These are phyloP conservation scores for Lachnellula suecica DNA, from an alignment of 2,329 filamentous ascomycete species.

Conservation along the genomic window DNA sequence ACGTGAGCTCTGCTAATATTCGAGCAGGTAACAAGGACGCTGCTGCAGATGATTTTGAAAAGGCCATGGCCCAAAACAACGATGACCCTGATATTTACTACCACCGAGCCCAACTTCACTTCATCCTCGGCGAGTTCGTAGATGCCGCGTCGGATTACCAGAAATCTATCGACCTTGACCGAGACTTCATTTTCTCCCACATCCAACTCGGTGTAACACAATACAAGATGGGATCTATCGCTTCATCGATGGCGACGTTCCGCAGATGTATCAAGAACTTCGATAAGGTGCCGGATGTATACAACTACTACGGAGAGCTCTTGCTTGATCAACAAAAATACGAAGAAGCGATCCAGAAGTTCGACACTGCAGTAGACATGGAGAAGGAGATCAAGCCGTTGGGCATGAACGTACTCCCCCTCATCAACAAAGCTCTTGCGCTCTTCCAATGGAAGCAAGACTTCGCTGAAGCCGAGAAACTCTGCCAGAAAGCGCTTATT, in stretches of 20 bases:
- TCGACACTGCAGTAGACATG: slow-evolving; percentile 98
- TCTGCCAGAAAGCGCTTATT: slow-evolving; percentile 96
- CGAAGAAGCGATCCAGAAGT: slow-evolving; percentile 93
- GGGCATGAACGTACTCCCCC: slow-evolving; percentile 93
- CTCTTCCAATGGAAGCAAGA: slow-evolving; percentile 99
- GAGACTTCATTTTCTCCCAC: slow-evolving; percentile 97
- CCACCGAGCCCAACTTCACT: slow-evolving; percentile 96
- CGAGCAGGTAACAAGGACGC: slow-evolving; percentile 73
- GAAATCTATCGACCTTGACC: slow-evolving; percentile 96
- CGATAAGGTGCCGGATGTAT: slow-evolving; percentile 91
- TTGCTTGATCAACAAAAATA: slow-evolving; percentile 96
- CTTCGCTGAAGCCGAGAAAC: slow-evolving; percentile 88
- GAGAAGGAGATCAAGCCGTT: slow-evolving; percentile 92
- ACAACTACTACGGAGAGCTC: slow-evolving; percentile 99
- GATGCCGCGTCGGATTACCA: slow-evolving; percentile 98
- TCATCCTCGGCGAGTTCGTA: slow-evolving; percentile 91
- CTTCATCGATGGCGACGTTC: slow-evolving; percentile 98
- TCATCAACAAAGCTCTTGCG: slow-evolving; percentile 98
- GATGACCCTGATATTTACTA: slow-evolving; percentile 98
- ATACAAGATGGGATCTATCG: slow-evolving; percentile 99
- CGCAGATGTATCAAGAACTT: slow-evolving; percentile 98
- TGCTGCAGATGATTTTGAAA: slow-evolving; percentile 83
- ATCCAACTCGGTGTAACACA: slow-evolving; percentile 99
- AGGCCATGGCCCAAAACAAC: slow-evolving; percentile 80
- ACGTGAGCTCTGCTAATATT: slow-evolving; percentile 30